Conservation (phyloP, 805 yeast species). For the Teunomyces pallodes region DNA sequence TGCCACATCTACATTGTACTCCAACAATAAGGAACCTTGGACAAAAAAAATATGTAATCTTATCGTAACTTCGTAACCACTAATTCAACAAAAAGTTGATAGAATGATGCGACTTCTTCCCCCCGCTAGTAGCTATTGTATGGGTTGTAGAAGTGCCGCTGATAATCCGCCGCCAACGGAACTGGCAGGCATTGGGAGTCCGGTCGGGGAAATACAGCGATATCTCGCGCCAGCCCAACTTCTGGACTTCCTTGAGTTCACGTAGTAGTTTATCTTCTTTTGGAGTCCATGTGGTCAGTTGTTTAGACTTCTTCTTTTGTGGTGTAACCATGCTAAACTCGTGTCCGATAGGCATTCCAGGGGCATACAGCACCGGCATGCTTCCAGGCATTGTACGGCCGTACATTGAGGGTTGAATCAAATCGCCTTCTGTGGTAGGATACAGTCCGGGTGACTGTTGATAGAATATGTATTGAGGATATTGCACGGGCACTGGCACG, state of each 20-base stretch:
- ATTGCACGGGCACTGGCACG: neutral
- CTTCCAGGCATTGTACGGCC: neutral
- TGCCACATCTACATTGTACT: too few species aligned
- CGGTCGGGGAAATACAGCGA: constrained; percentile 74
- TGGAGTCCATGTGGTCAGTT: constrained; percentile 65
- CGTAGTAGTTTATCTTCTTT: constrained; percentile 70
- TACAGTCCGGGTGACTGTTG: neutral
- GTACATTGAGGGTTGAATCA: neutral
- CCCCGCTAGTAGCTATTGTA: neutral
- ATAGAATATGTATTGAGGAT: constrained; percentile 1
- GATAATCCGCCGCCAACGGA: constrained; percentile 73
- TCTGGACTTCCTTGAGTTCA: constrained; percentile 76
- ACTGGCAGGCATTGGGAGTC: constrained; percentile 64
- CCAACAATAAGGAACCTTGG: neutral
- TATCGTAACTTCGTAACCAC: neutral
- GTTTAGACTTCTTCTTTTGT: constrained; percentile 26
- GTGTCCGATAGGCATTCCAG: constrained; percentile 4
- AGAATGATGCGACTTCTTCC: constrained; percentile 26
- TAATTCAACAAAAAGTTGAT: constrained; percentile 27
- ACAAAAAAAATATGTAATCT: neutral
- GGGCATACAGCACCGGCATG: constrained; percentile 1
- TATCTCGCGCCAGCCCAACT: constrained; percentile 87
- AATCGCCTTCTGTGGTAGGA: neutral
- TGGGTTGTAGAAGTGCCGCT: constrained; percentile 23
- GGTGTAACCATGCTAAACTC: neutral